These are phyloP conservation scores for Cucurbita argyrosperma DNA, from an alignment of 306 rosid genomes.

Conservation along the genomic window DNA sequence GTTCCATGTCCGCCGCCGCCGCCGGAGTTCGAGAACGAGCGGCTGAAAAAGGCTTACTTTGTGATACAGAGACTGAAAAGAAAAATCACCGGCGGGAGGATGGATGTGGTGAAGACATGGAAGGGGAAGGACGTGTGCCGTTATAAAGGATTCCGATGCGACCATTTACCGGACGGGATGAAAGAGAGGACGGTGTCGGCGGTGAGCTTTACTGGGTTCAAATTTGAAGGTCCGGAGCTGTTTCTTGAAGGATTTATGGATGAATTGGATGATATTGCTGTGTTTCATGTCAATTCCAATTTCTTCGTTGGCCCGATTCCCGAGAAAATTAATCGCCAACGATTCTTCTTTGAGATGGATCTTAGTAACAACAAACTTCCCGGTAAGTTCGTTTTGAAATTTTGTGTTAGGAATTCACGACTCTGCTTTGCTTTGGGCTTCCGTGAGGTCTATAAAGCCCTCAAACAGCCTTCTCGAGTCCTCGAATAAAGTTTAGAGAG, in stretches of 20 bases:
- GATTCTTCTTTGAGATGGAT: constrained; percentile 53
- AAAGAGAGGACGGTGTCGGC: constrained; percentile 16
- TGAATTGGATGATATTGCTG: constrained; percentile 22
- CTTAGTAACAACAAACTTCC: constrained; percentile 43
- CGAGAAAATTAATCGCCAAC: accelerated
- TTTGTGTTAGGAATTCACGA: too few species aligned
- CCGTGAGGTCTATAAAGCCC: too few species aligned
- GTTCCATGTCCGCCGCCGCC: neutral
- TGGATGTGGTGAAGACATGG: constrained; percentile 15
- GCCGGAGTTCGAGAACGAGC: neutral
- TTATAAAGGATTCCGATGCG: constrained; percentile 25
- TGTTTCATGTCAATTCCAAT: constrained; percentile 76
- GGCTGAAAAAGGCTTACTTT: neutral
- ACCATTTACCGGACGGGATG: neutral
- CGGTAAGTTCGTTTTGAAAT: too few species aligned
- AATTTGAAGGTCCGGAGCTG: neutral
- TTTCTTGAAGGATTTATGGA: constrained; percentile 15
- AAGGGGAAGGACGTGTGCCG: neutral
- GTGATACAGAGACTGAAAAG: constrained; percentile 18
- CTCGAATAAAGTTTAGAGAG: too few species aligned
- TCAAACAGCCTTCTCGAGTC: too few species aligned
- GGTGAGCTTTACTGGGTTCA: constrained; percentile 31
- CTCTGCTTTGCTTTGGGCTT: too few species aligned
- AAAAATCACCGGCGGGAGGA: neutral
- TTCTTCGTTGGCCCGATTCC: constrained; percentile 27